A percentile compares a stretch with the other conserved stretches of the same genome.
Evolutionary conservation across 164 flowering plant genomes (phyloP).

Genomic region (Saururus chinensis): DNA sequence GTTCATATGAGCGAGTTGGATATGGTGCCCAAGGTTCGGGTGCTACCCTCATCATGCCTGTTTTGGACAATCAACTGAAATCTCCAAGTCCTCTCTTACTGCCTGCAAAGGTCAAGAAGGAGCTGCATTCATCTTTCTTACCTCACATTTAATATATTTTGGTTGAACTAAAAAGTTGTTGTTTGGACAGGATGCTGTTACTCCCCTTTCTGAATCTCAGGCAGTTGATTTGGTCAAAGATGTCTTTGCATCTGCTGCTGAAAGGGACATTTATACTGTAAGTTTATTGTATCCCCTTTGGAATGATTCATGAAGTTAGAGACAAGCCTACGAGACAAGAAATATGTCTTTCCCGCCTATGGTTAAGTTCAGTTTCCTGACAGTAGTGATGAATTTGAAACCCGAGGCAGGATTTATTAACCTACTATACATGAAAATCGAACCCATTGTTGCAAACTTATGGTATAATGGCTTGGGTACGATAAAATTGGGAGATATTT

Average conservation of each 20-base stretch:
- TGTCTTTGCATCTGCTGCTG: constrained; percentile 92
- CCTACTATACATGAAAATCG: too few relatives aligned
- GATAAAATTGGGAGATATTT: too few relatives aligned
- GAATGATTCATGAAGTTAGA: neutral
- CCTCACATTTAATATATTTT: neutral
- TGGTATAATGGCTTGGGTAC: too few relatives aligned
- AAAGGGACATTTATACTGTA: constrained; percentile 95
- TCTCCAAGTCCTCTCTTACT: constrained; percentile 94
- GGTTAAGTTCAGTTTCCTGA: neutral
- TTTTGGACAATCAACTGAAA: constrained; percentile 88
- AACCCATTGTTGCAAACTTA: too few relatives aligned
- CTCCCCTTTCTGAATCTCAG: constrained; percentile 74
- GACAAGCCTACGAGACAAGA: neutral
- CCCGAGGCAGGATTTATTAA: too few relatives aligned
- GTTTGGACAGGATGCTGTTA: constrained; percentile 78
- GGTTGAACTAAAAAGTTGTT: neutral
- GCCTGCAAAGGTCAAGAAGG: constrained; percentile 54
- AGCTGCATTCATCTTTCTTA: neutral
- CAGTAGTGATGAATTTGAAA: too few relatives aligned
- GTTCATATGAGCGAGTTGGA: constrained; percentile 96
- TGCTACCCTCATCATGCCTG: constrained; percentile 82
- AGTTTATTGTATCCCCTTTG: constrained; percentile 13
- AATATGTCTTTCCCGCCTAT: neutral
- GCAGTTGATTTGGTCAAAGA: constrained; percentile 94
- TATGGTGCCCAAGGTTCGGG: constrained; percentile 97